Evolutionary conservation across 345 rosid genomes (phyloP).

Genomic region (Psidium friedrichsthalianum): DNA sequence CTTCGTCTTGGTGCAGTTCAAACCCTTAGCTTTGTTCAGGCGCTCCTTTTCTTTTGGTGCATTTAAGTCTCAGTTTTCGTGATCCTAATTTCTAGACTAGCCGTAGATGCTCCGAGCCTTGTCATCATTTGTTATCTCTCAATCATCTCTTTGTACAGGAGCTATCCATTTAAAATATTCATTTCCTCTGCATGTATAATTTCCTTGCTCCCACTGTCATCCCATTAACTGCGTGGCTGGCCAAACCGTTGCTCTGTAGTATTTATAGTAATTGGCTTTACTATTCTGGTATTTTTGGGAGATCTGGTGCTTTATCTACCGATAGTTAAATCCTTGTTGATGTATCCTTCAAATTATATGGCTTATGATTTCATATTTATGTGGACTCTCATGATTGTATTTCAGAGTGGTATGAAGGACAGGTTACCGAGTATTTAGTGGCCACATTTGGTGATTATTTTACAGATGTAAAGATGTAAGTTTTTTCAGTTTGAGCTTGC

Average conservation of each 20-base stretch:
- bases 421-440: constrained; percentile 85
- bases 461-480: constrained; percentile 93
- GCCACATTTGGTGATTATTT: constrained; percentile 97
- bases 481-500: constrained; percentile 1
- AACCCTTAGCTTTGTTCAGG: not conserved
- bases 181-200: not conserved
- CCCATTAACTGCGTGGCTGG: not conserved
- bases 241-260: not conserved
- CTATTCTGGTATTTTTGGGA: not conserved
- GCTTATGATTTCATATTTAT: constrained; percentile 7
- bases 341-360: not conserved
- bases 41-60: not conserved
- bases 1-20: not conserved
- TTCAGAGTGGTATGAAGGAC: constrained; percentile 96
- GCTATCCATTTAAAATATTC: not conserved
- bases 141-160: not conserved
- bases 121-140: not conserved
- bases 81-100: not conserved
- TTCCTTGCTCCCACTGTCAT: not conserved
- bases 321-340: not conserved
- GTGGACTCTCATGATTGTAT: constrained; percentile 1
- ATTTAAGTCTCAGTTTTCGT: not conserved
- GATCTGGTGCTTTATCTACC: not conserved
- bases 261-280: not conserved
- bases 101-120: not conserved